Base-by-base conservation (phyloP, 2,329 filamentous ascomycete species). In the Clathrospora elynae region DNA sequence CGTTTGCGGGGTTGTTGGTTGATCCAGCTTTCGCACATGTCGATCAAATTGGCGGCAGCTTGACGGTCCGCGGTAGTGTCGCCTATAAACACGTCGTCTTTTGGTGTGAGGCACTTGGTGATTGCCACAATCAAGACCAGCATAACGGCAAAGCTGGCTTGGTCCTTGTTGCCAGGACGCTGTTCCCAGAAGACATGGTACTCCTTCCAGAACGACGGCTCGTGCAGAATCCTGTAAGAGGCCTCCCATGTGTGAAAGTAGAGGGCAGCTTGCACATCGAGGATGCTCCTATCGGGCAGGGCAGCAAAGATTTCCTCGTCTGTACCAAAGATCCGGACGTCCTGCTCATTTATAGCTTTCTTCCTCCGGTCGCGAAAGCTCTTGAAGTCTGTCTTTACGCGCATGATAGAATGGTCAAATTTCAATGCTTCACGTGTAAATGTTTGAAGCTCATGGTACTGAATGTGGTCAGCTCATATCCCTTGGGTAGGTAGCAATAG, bases 221-320 rank as follows among this genome's bases (percentile, higher is more conserved):
- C 58, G 40, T 83, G 80, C 0, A 83, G 57, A 30, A 83, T 75
- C 3, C 78, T 74, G 36, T 80, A 74, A 0, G 72, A 70, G 1
- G 71, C 73, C 45, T 81, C 80, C 43, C 78, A 81, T 0, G 66
- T 75, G 2, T 61, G 59, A 29, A 81, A 73, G 59, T 83, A 84
- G 0, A 75, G 49, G 1, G 57, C 43, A 5, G 72, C 68, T 59
- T 77, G 71, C 9, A 53, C 24, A 42, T 81, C 76, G 1, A 75
- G 62, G 12, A 67, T 55, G 11, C 38, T 48, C 35, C 66, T 70
- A 1, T 62, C 33, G 1, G 73, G 73, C 2, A 76, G 49, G 4
- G 71, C 38, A 0, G 61, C 60, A 23, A 67, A 57, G 1, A 75
- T 60, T 5, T 73, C 64, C 1, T 61, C 61, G 19, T 70, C 62